A percentile compares a stretch with the other conserved stretches of the same genome.
Evolutionary conservation across 2,329 filamentous ascomycete species (phyloP).

Genomic region (Incumbomyces lentus): DNA sequence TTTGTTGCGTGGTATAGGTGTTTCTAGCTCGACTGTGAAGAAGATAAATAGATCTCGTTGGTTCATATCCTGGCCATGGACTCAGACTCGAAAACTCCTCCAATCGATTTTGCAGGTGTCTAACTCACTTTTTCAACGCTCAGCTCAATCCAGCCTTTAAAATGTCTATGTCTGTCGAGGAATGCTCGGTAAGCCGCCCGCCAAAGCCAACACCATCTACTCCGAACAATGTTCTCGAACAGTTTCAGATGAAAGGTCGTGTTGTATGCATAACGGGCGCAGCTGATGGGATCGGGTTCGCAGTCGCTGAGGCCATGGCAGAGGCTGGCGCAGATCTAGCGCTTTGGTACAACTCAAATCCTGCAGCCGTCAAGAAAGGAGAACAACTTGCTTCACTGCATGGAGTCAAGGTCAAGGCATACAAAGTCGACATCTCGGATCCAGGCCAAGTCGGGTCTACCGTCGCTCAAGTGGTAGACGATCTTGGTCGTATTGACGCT

Average conservation of each 20-base stretch:
- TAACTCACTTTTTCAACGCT: no score
- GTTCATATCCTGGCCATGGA: no score
- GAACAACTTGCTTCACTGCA: slow-evolving; percentile 22
- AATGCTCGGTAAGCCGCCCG: slow-evolving; percentile 18
- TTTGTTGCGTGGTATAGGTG: no score
- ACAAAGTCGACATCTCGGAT: slow-evolving; percentile 25
- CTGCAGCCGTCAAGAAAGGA: slow-evolving; percentile 19
- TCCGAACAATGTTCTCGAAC: slow-evolving; percentile 19
- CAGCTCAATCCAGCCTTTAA: background rate
- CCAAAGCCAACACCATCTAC: slow-evolving; percentile 3
- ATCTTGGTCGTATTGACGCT: slow-evolving; percentile 37
- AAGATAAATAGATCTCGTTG: no score
- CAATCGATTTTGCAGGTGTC: no score
- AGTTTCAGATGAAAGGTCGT: slow-evolving; percentile 24
- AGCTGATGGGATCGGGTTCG: slow-evolving; percentile 30
- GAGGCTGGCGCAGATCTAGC: slow-evolving; percentile 31
- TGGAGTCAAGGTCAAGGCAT: slow-evolving; percentile 25
- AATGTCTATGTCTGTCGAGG: background rate
- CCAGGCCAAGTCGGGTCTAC: slow-evolving; percentile 17
- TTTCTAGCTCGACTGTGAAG: no score
- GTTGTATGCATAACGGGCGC: slow-evolving; percentile 24
- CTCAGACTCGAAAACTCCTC: no score
- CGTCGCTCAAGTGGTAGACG: slow-evolving; percentile 27
- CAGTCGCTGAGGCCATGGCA: slow-evolving; percentile 30
- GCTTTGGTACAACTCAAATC: slow-evolving; percentile 25